phyloP scores from a whole-genome alignment of 1,284 basidiomycete species.

The Ustilago cynodontis region DNA sequence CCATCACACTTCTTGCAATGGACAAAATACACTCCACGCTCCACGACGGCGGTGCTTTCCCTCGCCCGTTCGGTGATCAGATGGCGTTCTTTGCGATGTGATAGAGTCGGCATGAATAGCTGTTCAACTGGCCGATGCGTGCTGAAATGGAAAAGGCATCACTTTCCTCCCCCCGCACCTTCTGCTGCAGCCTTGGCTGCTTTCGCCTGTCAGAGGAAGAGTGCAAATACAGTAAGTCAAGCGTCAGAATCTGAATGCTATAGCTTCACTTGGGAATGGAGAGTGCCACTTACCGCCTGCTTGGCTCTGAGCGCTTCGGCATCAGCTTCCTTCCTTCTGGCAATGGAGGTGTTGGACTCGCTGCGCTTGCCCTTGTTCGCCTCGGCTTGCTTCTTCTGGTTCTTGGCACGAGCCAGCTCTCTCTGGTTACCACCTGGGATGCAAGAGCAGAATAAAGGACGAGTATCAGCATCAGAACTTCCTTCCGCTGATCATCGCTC shows the following conservation, averaged over 20 bases:
- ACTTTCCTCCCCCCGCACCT: constrained; percentile 26
- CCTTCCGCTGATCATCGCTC: too few species aligned
- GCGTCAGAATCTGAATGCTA: not conserved
- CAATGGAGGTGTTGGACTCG: constrained; percentile 58
- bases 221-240: not conserved
- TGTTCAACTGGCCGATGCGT: not conserved
- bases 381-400: constrained; percentile 66
- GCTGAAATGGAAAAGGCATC: not conserved
- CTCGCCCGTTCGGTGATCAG: not conserved
- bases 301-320: constrained; percentile 63
- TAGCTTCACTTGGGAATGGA: too few species aligned
- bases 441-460: not conserved
- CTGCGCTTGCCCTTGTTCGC: constrained; percentile 60
- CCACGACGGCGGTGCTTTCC: not conserved
- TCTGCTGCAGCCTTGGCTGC: constrained; percentile 45
- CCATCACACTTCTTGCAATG: not conserved
- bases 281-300: constrained; percentile 57
- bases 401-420: constrained; percentile 67
- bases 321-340: constrained; percentile 62
- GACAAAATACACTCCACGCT: not conserved
- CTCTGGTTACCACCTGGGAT: constrained; percentile 66
- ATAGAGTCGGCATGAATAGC: not conserved
- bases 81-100: not conserved
- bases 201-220: constrained; percentile 27
- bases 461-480: not conserved